These are phyloP conservation scores for Fraxinus cuspidata DNA, from an alignment of 257 asterid species.

Conservation along the genomic window DNA sequence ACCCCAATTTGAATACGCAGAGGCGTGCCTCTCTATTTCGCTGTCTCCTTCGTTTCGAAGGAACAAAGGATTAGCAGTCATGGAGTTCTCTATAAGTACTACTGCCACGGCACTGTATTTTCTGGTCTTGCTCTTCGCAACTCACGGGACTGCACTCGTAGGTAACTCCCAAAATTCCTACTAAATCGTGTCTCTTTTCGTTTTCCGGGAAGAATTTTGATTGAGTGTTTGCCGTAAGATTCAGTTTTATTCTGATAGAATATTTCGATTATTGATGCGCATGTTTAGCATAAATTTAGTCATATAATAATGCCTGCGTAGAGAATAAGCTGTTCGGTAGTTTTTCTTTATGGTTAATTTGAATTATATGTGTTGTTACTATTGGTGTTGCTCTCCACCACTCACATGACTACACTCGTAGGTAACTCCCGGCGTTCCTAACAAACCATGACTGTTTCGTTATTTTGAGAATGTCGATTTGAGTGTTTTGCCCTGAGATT, in stretches of 20 bases:
- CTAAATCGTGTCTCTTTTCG: background rate
- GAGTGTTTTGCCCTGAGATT: background rate
- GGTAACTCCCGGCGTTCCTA: slow-evolving; percentile 29
- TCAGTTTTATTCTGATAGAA: background rate
- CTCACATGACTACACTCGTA: slow-evolving; percentile 24
- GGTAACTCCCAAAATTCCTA: slow-evolving; percentile 35
- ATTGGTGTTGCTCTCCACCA: slow-evolving; percentile 28
- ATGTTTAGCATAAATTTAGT: background rate
- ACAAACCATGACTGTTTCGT: background rate
- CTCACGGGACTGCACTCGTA: slow-evolving; percentile 25
- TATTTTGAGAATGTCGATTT: background rate
- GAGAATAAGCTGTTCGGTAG: background rate
- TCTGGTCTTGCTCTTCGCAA: slow-evolving; percentile 28
- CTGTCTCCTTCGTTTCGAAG: slow-evolving; percentile 30
- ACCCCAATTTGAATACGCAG: background rate
- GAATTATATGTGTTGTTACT: slow-evolving; percentile 16
- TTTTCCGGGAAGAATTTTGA: background rate
- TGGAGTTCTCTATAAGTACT: slow-evolving; percentile 30
- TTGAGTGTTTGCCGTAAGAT: background rate
- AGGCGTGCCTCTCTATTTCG: background rate
- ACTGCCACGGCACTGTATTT: slow-evolving; percentile 23
- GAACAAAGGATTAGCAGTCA: slow-evolving; percentile 8
- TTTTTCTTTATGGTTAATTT: background rate
- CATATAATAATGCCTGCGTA: background rate
- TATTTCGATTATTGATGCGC: background rate